Conservation (phyloP, 805 yeast genomes). For the Myxozyma monticola region DNA sequence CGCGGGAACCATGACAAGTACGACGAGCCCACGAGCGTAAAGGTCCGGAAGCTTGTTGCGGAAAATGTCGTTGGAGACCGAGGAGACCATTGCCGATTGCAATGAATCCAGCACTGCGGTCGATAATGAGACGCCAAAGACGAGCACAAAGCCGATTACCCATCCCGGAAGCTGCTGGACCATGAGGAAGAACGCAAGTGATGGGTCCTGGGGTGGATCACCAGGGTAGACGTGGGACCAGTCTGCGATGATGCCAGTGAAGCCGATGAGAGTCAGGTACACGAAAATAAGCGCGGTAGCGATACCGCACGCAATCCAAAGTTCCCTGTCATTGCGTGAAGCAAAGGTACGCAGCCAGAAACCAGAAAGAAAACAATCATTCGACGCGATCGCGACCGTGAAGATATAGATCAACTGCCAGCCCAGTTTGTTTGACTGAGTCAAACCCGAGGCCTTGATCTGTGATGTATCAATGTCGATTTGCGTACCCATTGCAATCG, state of each 20-base stretch:
- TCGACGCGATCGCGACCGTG: constrained; percentile 82
- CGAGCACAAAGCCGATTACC: constrained; percentile 80
- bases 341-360: constrained; percentile 96
- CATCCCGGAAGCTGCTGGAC: constrained; percentile 75
- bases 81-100: constrained; percentile 84
- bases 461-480: constrained; percentile 58
- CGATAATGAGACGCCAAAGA: constrained; percentile 70
- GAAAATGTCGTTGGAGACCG: constrained; percentile 86
- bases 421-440: constrained; percentile 69
- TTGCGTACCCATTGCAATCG: constrained; percentile 75
- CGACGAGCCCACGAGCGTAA: constrained; percentile 69
- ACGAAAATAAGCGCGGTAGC: constrained; percentile 68
- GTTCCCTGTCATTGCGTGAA: constrained; percentile 70
- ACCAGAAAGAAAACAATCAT: constrained; percentile 86
- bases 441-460: constrained; percentile 64
- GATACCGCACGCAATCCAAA: constrained; percentile 69
- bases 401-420: constrained; percentile 88
- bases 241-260: constrained; percentile 83
- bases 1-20: constrained; percentile 79
- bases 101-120: constrained; percentile 88
- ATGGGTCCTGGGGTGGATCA: constrained; percentile 53
- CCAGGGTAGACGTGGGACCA: constrained; percentile 72
- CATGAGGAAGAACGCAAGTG: constrained; percentile 70
- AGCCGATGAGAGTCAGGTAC: constrained; percentile 71
- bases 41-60: constrained; percentile 71